Conservation (phyloP, 2,329 filamentous ascomycete species). For the Aspergillus sp. region DNA sequence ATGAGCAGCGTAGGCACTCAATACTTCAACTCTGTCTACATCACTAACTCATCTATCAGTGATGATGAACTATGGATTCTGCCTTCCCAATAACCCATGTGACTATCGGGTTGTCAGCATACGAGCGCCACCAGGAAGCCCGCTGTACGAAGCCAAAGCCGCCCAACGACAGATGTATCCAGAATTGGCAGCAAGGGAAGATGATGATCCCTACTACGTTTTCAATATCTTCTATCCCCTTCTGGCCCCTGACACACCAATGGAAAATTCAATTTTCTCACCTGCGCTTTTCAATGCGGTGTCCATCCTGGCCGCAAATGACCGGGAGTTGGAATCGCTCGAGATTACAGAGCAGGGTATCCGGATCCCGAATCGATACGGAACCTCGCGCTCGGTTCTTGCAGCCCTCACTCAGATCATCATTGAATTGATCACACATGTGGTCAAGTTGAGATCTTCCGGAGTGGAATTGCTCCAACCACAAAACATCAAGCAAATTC, state of each 20-base stretch:
- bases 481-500: slow-evolving; percentile 31
- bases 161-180: slow-evolving; percentile 29
- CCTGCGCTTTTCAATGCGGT: slow-evolving; percentile 36
- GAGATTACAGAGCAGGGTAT: slow-evolving; percentile 25
- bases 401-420: slow-evolving; percentile 36
- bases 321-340: slow-evolving; percentile 31
- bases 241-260: slow-evolving; percentile 20
- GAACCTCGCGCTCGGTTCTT: slow-evolving; percentile 30
- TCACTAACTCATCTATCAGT: slow-evolving; percentile 16
- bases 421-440: slow-evolving; percentile 34
- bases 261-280: slow-evolving; percentile 38
- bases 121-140: slow-evolving; percentile 31
- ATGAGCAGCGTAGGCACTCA: slow-evolving; percentile 49
- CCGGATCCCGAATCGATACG: slow-evolving; percentile 23
- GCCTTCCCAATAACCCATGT: slow-evolving; percentile 34
- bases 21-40: not conserved
- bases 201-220: slow-evolving; percentile 35
- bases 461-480: slow-evolving; percentile 22
- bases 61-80: slow-evolving; percentile 42
- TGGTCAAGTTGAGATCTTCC: slow-evolving; percentile 25
- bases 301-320: slow-evolving; percentile 34
- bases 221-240: slow-evolving; percentile 40
- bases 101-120: slow-evolving; percentile 38
- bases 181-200: slow-evolving; percentile 15
- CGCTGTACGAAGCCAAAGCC: slow-evolving; percentile 28